A percentile compares a stretch with the other conserved stretches of the same genome.
Evolutionary conservation across 2,329 filamentous ascomycete genomes (phyloP).

Genomic region (Myriosclerotinia scirpicola): DNA sequence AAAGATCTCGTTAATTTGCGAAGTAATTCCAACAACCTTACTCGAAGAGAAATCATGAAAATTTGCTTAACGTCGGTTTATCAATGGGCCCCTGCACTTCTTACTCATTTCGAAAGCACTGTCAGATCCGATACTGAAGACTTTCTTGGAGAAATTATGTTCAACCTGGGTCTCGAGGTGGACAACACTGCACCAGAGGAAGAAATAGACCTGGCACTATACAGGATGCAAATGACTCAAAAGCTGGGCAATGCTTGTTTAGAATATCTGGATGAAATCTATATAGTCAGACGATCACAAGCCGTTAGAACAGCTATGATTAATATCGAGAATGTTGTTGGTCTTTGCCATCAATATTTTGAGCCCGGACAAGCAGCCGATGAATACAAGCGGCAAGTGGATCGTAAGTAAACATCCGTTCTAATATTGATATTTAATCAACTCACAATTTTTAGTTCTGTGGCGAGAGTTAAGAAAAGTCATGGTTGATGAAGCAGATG

Average conservation of each 20-base stretch:
- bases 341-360: slow-evolving; percentile 34
- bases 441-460: slow-evolving; percentile 24
- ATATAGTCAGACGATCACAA: slow-evolving; percentile 34
- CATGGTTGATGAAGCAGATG: slow-evolving; percentile 43
- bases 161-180: slow-evolving; percentile 27
- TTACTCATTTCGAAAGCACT: slow-evolving; percentile 50
- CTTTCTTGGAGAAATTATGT: slow-evolving; percentile 33
- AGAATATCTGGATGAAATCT: slow-evolving; percentile 37
- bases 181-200: slow-evolving; percentile 27
- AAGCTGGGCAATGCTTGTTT: slow-evolving; percentile 37
- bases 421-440: neutral
- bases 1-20: slow-evolving; percentile 32
- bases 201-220: slow-evolving; percentile 17
- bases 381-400: slow-evolving; percentile 26
- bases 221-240: slow-evolving; percentile 25
- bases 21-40: slow-evolving; percentile 39
- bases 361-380: slow-evolving; percentile 27
- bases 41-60: slow-evolving; percentile 41
- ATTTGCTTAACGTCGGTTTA: slow-evolving; percentile 45
- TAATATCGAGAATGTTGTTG: slow-evolving; percentile 36
- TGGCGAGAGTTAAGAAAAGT: slow-evolving; percentile 38
- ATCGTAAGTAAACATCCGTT: slow-evolving; percentile 29
- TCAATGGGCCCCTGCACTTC: slow-evolving; percentile 52
- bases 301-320: slow-evolving; percentile 35
- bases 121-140: slow-evolving; percentile 47